A percentile compares a stretch with the other conserved stretches of the same genome.
These are phyloP conservation scores for Mitragyna speciosa DNA, from an alignment of 257 asterid species.

Conservation along the genomic window DNA sequence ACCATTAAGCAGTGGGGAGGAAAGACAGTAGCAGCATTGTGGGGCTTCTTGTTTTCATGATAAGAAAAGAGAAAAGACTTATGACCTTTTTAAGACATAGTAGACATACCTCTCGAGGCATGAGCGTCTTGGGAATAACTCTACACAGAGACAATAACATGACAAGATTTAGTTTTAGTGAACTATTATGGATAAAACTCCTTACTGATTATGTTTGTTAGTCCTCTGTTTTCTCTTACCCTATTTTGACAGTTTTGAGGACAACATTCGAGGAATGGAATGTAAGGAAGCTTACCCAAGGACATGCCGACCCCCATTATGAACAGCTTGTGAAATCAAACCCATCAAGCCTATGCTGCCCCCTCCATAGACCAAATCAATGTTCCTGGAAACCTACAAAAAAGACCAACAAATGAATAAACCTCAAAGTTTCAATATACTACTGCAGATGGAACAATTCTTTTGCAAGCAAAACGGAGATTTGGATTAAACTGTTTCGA, in stretches of 20 bases:
- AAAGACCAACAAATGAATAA: slow-evolving; percentile 23
- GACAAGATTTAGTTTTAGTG: slow-evolving; percentile 54
- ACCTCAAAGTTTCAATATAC: slow-evolving; percentile 10
- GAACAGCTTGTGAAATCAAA: slow-evolving; percentile 90
- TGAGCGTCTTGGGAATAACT: slow-evolving; percentile 99
- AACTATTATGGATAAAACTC: slow-evolving; percentile 13
- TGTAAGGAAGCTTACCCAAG: slow-evolving; percentile 57
- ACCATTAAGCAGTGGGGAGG: slow-evolving; percentile 4
- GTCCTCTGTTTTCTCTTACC: slow-evolving; percentile 1
- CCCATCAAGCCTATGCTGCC: slow-evolving; percentile 99
- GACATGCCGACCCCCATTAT: slow-evolving; percentile 90
- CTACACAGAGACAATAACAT: slow-evolving; percentile 69
- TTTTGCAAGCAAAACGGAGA: not conserved
- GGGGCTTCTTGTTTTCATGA: slow-evolving; percentile 21
- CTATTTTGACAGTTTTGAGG: slow-evolving; percentile 28
- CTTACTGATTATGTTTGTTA: slow-evolving; percentile 16
- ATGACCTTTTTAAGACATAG: slow-evolving; percentile 33
- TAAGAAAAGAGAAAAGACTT: slow-evolving; percentile 34
- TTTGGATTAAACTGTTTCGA: not conserved
- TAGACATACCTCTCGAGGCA: slow-evolving; percentile 97
- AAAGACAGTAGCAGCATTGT: slow-evolving; percentile 12
- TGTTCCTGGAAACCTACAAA: slow-evolving; percentile 70
- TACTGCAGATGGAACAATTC: not conserved
- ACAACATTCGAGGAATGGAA: slow-evolving; percentile 14
- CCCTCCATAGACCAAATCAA: slow-evolving; percentile 97